phyloP scores from a whole-genome alignment of 2,329 filamentous ascomycete species.

The Magnaporthiopsis poae region DNA sequence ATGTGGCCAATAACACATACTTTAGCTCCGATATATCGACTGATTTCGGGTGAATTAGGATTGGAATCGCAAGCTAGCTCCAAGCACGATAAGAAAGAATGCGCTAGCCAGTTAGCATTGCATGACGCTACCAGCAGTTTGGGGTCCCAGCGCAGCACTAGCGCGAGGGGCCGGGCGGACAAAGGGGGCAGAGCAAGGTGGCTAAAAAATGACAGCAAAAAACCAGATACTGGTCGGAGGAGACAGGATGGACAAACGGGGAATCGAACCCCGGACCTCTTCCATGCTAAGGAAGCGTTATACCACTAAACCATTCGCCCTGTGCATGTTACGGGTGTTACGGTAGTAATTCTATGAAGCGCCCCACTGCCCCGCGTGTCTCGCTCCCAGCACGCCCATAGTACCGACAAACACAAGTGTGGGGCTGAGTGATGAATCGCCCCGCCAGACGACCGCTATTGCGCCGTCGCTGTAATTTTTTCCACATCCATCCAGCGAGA shows the following conservation, averaged over 20 bases:
- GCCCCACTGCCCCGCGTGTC: background rate
- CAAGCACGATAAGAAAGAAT: background rate
- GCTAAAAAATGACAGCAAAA: background rate
- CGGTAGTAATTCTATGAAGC: background rate
- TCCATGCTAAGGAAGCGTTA: constrained; percentile 9
- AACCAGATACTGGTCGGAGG: background rate
- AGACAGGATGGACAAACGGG: constrained; percentile 2
- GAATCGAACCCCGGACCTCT: constrained; percentile 9
- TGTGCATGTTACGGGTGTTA: background rate
- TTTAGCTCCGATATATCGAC: background rate
- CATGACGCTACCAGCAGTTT: background rate
- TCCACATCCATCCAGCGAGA: too few relatives aligned
- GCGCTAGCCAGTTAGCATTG: background rate
- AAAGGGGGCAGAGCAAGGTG: too few relatives aligned
- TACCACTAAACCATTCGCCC: constrained; percentile 8
- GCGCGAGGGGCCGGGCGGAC: too few relatives aligned
- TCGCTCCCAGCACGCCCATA: too few relatives aligned
- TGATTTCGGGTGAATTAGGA: background rate
- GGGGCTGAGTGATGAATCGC: too few relatives aligned
- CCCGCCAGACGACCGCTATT: too few relatives aligned
- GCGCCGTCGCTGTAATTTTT: too few relatives aligned
- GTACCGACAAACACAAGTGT: background rate
- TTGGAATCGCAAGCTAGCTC: background rate
- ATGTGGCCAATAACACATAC: background rate
- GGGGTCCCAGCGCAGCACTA: too few relatives aligned